Conservation (phyloP, 495 filamentous ascomycete species). For the Lophiotrema nucula region DNA sequence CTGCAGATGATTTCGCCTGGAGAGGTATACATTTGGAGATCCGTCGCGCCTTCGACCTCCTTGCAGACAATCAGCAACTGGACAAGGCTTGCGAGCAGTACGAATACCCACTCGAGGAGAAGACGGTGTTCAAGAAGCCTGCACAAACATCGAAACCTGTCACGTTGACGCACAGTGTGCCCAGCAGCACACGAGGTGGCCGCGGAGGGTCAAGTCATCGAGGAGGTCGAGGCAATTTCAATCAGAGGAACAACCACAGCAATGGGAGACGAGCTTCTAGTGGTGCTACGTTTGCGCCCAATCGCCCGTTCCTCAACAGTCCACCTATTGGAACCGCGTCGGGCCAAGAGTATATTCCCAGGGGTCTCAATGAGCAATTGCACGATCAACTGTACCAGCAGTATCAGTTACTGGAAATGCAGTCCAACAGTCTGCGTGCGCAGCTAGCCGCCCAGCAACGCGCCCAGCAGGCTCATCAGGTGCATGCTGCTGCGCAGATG, state of each 20-base stretch:
- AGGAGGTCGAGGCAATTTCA: conserved; percentile 53
- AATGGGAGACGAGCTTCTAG: conserved; percentile 41
- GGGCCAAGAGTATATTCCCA: conserved; percentile 35
- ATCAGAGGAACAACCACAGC: conserved; percentile 44
- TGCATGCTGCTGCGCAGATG: conserved; percentile 45
- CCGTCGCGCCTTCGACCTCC: conserved; percentile 77
- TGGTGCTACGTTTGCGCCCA: conserved; percentile 38
- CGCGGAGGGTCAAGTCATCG: conserved; percentile 52
- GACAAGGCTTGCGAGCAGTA: conserved; percentile 80
- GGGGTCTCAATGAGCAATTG: conserved; percentile 35
- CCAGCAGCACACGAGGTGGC: conserved; percentile 44
- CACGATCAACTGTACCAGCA: conserved; percentile 63
- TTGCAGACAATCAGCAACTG: conserved; percentile 68
- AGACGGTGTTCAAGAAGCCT: conserved; percentile 72
- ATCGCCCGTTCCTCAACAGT: conserved; percentile 35
- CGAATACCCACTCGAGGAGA: conserved; percentile 80
- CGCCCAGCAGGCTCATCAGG: conserved; percentile 48
- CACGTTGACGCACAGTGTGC: conserved; percentile 54
- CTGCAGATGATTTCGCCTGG: conserved; percentile 91
- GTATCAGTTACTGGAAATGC: conserved; percentile 63
- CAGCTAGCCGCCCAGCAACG: conserved; percentile 41
- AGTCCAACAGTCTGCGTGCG: conserved; percentile 59
- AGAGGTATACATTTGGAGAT: conserved; percentile 86
- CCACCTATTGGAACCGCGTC: conserved; percentile 27
- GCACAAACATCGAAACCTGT: conserved; percentile 58